These are phyloP conservation scores for Wickerhamomyces chambardii DNA, from an alignment of 805 yeast species.

Conservation along the genomic window DNA sequence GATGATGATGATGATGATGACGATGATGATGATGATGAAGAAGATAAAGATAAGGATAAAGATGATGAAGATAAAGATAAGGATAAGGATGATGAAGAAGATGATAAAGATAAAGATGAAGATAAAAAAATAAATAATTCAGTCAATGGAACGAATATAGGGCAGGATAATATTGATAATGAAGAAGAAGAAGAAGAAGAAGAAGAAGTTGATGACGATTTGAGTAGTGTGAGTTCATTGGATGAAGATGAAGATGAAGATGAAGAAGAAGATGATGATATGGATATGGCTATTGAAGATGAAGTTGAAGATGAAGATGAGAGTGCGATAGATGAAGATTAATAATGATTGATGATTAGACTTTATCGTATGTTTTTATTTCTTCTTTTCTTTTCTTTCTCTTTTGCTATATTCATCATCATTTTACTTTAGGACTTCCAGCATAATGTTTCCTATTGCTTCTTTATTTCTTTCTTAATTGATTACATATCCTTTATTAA, in stretches of 20 bases:
- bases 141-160: too few species aligned
- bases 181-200: conserved; percentile 30
- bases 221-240: conserved; percentile 17
- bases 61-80: conserved; percentile 40
- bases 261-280: conserved; percentile 13
- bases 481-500: too few species aligned
- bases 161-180: too few species aligned
- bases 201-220: conserved; percentile 30
- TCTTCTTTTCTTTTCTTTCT: too few species aligned
- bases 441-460: too few species aligned
- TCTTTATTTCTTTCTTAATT: too few species aligned
- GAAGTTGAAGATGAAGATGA: conserved; percentile 18
- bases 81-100: conserved; percentile 19
- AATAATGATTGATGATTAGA: too few species aligned
- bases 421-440: too few species aligned
- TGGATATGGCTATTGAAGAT: conserved; percentile 11
- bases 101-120: conserved; percentile 12
- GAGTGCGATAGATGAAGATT: too few species aligned
- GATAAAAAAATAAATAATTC: conserved; percentile 10
- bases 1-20: too few species aligned
- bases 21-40: conserved; percentile 2
- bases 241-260: conserved; percentile 14
- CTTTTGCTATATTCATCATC: too few species aligned
- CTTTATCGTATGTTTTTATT: too few species aligned
- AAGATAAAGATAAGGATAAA: conserved; percentile 11